A percentile compares a stretch with the other conserved stretches of the same genome.
These are phyloP conservation scores for Vaccinium corymbosum DNA, from an alignment of 148 eudicot species.

Conservation along the genomic window DNA sequence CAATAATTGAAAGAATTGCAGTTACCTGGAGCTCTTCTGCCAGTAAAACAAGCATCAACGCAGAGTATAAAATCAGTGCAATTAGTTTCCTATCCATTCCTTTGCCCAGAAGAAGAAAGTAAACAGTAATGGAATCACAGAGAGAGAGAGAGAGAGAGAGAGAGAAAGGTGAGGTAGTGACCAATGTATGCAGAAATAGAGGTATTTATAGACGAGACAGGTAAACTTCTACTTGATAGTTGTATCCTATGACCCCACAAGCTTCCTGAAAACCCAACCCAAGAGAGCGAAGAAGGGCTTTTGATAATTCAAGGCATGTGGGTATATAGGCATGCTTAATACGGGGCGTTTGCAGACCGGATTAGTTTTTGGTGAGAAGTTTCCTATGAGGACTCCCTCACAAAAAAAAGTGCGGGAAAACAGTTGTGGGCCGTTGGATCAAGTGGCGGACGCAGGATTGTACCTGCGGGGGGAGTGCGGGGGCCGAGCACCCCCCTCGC, in stretches of 20 bases:
- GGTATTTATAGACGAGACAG: conserved; percentile 8
- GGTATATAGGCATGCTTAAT: too few species aligned
- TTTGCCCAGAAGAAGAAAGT: conserved; percentile 9
- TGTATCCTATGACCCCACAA: background rate
- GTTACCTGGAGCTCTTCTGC: conserved; percentile 33
- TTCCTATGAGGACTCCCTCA: too few species aligned
- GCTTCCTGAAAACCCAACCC: background rate
- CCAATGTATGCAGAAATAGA: background rate
- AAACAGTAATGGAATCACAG: background rate
- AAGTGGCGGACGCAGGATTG: too few species aligned
- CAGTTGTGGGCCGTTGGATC: too few species aligned
- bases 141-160: background rate
- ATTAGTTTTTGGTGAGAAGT: too few species aligned
- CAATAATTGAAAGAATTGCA: background rate
- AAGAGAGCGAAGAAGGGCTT: background rate
- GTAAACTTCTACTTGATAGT: background rate
- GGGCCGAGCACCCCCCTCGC: too few species aligned
- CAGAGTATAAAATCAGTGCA: conserved; percentile 17
- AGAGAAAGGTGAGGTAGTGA: background rate
- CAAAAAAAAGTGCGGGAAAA: too few species aligned
- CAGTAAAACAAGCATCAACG: conserved; percentile 29
- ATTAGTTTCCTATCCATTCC: conserved; percentile 29
- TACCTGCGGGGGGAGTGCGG: too few species aligned
- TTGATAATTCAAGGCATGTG: too few species aligned
- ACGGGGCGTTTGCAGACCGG: too few species aligned